Evolutionary conservation across 495 filamentous ascomycete genomes (phyloP), one percentile per base, ranked within the genome.

Genomic region (Penicillium daleae): DNA sequence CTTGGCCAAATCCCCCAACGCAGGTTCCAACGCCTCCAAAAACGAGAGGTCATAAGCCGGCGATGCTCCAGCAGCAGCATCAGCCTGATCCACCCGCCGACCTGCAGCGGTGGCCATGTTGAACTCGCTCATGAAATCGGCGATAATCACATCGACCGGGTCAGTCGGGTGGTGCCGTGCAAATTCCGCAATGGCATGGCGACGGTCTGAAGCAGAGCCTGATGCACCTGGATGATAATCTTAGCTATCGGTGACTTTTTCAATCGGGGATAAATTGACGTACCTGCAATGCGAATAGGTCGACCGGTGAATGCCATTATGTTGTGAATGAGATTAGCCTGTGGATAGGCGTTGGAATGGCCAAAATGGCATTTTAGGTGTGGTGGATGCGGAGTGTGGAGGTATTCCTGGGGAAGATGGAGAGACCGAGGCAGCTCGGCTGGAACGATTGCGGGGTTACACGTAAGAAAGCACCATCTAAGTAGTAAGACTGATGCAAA

Each of bases 91-190:
- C 48, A 76, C 71, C 49, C 82, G 80, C 19, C 72, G 71, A 42
- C 74, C 78, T n/a, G 80, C 78, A 31, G 70, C 63, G 8, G 74
- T 74, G 21, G 79, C 78, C 82, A 85, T 85, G 59, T 84, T 85
- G 37, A 75, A 78, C 63, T 87, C 83, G 57, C 76, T 80, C 83
- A 87, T 83, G 73, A 81, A 86, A 66, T 87, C 84, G 13, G 82
- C 83, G 22, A 79, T 82, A 26, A 87, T 82, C 15, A 87, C 80
- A 71, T 86, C 83, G 33, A 86, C 74, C 0, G 79, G 82, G 40
- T 85, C 83, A 0, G 65, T 71, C 7, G 65, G 63, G 15, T 69
- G 35, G 57, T 83, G 78, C 15, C 68, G 71, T 9, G 84, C 83
- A 60, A 87, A 80, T 46, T 79, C 72, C 12, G 75, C 72, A 63